phyloP scores from a whole-genome alignment of 2,329 filamentous ascomycete genomes.

The Tolypocladium nubicola region DNA sequence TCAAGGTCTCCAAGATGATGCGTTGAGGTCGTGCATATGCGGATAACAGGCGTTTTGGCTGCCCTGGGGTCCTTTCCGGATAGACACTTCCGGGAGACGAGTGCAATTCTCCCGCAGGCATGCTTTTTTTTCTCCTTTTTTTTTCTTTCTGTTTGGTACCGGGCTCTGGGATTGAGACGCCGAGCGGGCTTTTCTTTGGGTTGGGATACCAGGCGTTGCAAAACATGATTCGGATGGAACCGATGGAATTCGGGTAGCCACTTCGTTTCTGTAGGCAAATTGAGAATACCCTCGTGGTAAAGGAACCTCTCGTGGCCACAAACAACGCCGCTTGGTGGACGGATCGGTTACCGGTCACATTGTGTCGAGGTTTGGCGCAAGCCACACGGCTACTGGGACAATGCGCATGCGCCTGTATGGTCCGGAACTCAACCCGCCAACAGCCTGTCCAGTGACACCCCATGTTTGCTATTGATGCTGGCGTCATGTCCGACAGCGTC shows the following conservation, averaged over 20 bases:
- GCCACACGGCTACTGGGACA: background rate
- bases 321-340: background rate
- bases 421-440: background rate
- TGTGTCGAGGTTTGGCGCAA: background rate
- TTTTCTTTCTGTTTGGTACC: no score
- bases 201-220: background rate
- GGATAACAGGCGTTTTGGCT: background rate
- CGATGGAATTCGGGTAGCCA: background rate
- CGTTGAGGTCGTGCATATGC: constrained; percentile 10
- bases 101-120: background rate
- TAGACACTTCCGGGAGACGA: background rate
- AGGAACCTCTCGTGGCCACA: background rate
- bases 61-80: background rate
- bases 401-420: background rate
- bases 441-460: background rate
- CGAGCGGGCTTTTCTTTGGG: background rate
- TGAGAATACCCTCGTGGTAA: background rate
- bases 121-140: background rate
- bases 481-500: background rate
- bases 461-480: background rate
- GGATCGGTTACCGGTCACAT: background rate
- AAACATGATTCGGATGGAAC: background rate
- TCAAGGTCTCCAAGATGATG: constrained; percentile 39
- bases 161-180: background rate
- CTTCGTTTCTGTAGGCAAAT: background rate